Conservation (phyloP, 352 stramenopile species). For the Phytopythium sindhum region DNA sequence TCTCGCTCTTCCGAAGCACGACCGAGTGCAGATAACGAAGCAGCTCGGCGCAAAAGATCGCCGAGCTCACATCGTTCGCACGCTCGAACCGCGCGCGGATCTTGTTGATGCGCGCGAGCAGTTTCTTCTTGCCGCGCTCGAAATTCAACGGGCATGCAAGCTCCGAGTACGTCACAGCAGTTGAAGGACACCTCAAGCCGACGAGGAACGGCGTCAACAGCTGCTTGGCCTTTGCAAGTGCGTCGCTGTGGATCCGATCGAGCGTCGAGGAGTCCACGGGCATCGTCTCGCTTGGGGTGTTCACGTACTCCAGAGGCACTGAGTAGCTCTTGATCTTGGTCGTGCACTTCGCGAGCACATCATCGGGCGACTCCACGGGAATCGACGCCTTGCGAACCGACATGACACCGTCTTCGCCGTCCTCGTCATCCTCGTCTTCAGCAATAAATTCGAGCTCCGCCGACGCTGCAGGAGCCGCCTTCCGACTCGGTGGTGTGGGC, state of each 20-base stretch:
- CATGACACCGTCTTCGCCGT: slow-evolving; percentile 14
- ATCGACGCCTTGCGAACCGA: slow-evolving; percentile 10
- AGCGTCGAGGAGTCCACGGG: slow-evolving; percentile 40
- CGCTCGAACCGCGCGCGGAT: slow-evolving; percentile 55
- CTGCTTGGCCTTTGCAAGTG: slow-evolving; percentile 41
- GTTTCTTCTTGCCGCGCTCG: slow-evolving; percentile 57
- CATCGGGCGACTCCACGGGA: slow-evolving; percentile 29
- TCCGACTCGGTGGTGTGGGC: slow-evolving; percentile 19
- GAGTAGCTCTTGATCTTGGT: slow-evolving; percentile 49
- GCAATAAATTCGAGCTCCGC: slow-evolving; percentile 33
- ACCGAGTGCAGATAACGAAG: slow-evolving; percentile 67
- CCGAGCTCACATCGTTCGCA: slow-evolving; percentile 58
- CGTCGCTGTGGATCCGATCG: slow-evolving; percentile 45
- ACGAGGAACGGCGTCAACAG: slow-evolving; percentile 54
- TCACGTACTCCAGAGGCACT: slow-evolving; percentile 48
- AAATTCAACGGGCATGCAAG: slow-evolving; percentile 46
- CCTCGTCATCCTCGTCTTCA: slow-evolving; percentile 41
- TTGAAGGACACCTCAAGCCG: slow-evolving; percentile 33
- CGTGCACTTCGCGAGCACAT: slow-evolving; percentile 47
- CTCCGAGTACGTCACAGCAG: slow-evolving; percentile 28
- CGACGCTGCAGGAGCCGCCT: slow-evolving; percentile 3
- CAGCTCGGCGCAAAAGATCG: slow-evolving; percentile 65
- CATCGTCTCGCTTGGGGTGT: slow-evolving; percentile 53
- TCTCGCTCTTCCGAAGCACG: slow-evolving; percentile 64
- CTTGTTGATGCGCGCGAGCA: slow-evolving; percentile 35